Evolutionary conservation across 108 stramenopile genomes (phyloP).

Genomic region (Epipyxis sp.): DNA sequence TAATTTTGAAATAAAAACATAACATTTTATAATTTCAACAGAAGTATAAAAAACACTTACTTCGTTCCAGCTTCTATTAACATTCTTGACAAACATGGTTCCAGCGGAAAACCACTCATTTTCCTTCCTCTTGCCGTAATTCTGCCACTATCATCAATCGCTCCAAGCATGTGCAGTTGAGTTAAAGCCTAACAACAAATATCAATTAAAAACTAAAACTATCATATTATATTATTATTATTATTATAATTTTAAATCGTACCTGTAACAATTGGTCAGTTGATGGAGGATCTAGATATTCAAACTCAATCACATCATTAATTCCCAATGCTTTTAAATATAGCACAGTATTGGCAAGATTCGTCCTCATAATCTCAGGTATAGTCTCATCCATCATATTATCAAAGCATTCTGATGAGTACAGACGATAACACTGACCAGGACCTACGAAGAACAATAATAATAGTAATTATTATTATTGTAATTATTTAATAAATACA

Average conservation of each 20-base stretch:
- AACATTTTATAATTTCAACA: not conserved
- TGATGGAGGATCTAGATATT: slow-evolving; percentile 79
- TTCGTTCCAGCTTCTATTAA: slow-evolving; percentile 12
- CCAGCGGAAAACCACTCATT: slow-evolving; percentile 38
- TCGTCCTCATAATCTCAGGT: slow-evolving; percentile 83
- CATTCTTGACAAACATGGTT: slow-evolving; percentile 26
- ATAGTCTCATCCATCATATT: slow-evolving; percentile 54
- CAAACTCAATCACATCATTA: slow-evolving; percentile 72
- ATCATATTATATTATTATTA: not conserved
- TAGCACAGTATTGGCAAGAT: slow-evolving; percentile 78
- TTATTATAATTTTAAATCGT: not conserved
- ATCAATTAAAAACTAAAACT: not conserved
- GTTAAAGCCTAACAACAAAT: slow-evolving; percentile 43
- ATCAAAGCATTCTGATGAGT: slow-evolving; percentile 48
- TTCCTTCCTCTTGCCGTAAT: slow-evolving; percentile 41
- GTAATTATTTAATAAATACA: too few species aligned
- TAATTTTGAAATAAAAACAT: slow-evolving; percentile 39
- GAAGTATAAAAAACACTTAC: too few species aligned
- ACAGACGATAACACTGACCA: slow-evolving; percentile 62
- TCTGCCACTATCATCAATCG: slow-evolving; percentile 43
- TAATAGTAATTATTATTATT: too few species aligned
- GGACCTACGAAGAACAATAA: too few species aligned
- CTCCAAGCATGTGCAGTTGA: slow-evolving; percentile 49
- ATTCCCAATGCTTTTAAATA: slow-evolving; percentile 90
- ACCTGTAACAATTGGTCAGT: slow-evolving; percentile 41